Evolutionary conservation across 2,329 filamentous ascomycete genomes (phyloP).

Genomic region (Macrophomina tecta): DNA sequence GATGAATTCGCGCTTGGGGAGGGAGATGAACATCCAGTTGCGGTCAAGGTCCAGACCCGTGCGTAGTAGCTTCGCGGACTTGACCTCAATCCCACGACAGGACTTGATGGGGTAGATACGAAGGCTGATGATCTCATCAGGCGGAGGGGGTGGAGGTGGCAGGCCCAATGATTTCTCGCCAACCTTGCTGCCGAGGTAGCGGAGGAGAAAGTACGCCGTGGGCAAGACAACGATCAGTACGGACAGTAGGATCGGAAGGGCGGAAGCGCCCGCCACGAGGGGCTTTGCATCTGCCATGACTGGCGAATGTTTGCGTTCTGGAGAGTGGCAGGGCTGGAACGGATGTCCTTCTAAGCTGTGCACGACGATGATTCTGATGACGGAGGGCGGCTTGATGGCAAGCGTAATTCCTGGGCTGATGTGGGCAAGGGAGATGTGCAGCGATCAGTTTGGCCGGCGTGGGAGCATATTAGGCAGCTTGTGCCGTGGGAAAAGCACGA

Average conservation of each 20-base stretch:
- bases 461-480: too few species aligned
- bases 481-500: too few species aligned
- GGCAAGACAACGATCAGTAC: constrained; percentile 7
- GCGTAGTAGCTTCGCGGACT: constrained; percentile 57
- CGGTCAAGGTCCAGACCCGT: constrained; percentile 67
- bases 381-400: too few species aligned
- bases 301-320: background rate
- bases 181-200: constrained; percentile 11
- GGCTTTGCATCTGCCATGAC: background rate
- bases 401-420: too few species aligned
- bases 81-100: constrained; percentile 65
- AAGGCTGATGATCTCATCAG: constrained; percentile 55
- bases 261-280: background rate
- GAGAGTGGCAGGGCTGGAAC: too few species aligned
- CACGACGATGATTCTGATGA: too few species aligned
- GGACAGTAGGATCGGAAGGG: background rate
- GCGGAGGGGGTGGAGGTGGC: constrained; percentile 38
- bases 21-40: constrained; percentile 70
- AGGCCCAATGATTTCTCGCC: background rate
- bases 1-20: constrained; percentile 60
- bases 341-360: too few species aligned
- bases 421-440: too few species aligned
- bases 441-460: too few species aligned
- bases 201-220: constrained; percentile 13
- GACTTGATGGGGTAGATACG: constrained; percentile 71